phyloP scores from a whole-genome alignment of 176 grass and related monocot genomes.

The Cenchrus americanus region DNA sequence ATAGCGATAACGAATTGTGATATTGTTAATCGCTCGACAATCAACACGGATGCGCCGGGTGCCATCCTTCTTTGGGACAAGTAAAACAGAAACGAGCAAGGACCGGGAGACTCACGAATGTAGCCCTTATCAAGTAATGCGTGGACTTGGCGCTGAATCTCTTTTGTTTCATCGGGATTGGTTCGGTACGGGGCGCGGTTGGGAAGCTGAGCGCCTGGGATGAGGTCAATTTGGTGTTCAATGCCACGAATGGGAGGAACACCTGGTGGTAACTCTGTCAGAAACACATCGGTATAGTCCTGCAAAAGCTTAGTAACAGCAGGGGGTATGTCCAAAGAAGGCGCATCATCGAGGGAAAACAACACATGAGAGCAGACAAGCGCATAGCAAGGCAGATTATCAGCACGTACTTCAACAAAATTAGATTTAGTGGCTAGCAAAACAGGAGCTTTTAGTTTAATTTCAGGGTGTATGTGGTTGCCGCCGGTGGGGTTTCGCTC shows the following conservation, averaged over 20 bases:
- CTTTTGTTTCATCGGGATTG: background rate
- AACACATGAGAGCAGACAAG: background rate
- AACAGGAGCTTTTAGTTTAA: no score
- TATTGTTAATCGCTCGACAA: no score
- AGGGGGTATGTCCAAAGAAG: background rate
- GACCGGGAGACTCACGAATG: no score
- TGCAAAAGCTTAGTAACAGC: background rate
- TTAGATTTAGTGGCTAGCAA: background rate
- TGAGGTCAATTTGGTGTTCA: background rate
- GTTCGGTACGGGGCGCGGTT: background rate
- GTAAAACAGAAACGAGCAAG: no score
- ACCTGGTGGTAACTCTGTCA: background rate
- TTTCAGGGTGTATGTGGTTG: no score
- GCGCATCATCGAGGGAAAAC: background rate
- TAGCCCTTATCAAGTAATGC: no score
- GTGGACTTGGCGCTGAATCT: no score
- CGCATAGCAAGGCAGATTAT: background rate
- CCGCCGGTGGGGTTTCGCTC: no score
- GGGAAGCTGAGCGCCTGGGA: background rate
- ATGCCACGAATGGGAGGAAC: background rate
- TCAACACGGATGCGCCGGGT: no score
- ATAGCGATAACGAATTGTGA: no score
- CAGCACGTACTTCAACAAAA: background rate
- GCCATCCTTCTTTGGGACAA: no score
- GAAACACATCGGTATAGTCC: background rate